Percentiles rank a stretch among this genome's conserved stretches.
Evolutionary conservation across 2,329 filamentous ascomycete genomes (phyloP).

Genomic region (Myriosclerotinia scirpicola): DNA sequence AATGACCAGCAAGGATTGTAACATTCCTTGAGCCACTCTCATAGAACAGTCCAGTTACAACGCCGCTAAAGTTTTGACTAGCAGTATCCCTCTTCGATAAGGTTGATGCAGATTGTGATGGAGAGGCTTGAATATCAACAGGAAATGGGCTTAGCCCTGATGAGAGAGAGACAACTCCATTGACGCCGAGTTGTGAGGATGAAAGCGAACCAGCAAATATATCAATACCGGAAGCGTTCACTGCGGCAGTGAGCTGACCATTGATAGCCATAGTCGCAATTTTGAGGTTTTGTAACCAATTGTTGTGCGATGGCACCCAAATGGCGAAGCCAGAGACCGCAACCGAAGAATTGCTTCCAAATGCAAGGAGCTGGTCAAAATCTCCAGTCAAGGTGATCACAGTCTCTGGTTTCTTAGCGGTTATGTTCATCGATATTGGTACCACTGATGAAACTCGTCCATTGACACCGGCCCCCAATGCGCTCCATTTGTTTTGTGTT

Average conservation of each 20-base stretch:
- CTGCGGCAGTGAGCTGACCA: conserved; percentile 70
- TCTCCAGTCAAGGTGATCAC: conserved; percentile 78
- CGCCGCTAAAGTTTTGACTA: conserved; percentile 57
- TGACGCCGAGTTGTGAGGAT: conserved; percentile 71
- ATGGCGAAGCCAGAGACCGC: conserved; percentile 76
- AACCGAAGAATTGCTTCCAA: conserved; percentile 60
- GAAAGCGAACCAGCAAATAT: conserved; percentile 83
- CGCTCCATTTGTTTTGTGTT: conserved; percentile 65
- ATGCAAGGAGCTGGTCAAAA: conserved; percentile 72
- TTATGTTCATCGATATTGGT: conserved; percentile 76
- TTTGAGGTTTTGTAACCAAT: conserved; percentile 84
- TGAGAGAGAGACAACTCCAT: conserved; percentile 67
- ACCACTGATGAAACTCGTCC: conserved; percentile 75
- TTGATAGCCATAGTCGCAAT: conserved; percentile 63
- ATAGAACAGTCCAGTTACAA: conserved; percentile 80
- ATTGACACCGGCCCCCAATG: conserved; percentile 83
- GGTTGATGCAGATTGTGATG: conserved; percentile 42
- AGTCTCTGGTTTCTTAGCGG: conserved; percentile 63
- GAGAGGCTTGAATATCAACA: conserved; percentile 53
- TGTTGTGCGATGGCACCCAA: conserved; percentile 82
- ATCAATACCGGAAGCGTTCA: conserved; percentile 60
- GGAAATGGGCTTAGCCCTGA: conserved; percentile 55
- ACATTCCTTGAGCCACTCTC: conserved; percentile 68
- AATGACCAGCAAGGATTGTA: conserved; percentile 86
- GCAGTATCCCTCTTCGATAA: conserved; percentile 49